These are phyloP conservation scores for Cicer cuneatum DNA, from an alignment of 306 rosid genomes.

Conservation along the genomic window DNA sequence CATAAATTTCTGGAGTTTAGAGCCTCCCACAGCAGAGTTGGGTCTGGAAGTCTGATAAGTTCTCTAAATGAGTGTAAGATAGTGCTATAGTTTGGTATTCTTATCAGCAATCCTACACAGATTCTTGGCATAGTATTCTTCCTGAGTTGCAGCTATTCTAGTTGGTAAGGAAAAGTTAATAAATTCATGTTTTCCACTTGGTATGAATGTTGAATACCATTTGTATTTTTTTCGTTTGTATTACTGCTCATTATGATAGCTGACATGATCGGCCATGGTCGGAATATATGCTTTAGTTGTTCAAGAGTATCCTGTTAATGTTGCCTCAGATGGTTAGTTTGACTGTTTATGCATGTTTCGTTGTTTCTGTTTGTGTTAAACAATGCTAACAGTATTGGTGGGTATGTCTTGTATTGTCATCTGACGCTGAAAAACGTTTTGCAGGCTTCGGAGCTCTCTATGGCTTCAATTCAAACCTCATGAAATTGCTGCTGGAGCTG, in stretches of 20 bases:
- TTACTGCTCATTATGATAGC: conserved; percentile 51
- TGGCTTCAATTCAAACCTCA: conserved; percentile 99
- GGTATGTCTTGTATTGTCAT: conserved; percentile 17
- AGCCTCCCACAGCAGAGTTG: conserved; percentile 75
- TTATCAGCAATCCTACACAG: conserved; percentile 90
- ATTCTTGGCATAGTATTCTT: conserved; percentile 90
- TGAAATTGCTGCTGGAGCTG: conserved; percentile 98
- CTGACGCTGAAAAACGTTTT: conserved; percentile 40
- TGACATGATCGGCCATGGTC: conserved; percentile 59
- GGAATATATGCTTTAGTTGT: conserved; percentile 63
- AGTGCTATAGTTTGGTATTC: conserved; percentile 82
- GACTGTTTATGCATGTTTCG: conserved; percentile 50
- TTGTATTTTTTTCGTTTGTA: conserved; percentile 49
- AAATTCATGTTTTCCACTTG: conserved; percentile 60
- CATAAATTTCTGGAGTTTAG: conserved; percentile 70
- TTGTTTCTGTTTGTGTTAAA: conserved; percentile 39
- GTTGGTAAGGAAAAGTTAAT: conserved; percentile 89
- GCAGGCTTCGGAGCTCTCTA: conserved; percentile 95
- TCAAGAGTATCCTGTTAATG: conserved; percentile 55
- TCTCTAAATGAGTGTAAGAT: conserved; percentile 72
- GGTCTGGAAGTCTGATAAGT: conserved; percentile 78
- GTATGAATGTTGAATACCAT: conserved; percentile 54
- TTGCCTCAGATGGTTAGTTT: conserved; percentile 74
- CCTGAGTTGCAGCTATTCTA: conserved; percentile 98
- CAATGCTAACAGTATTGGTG: conserved; percentile 33